phyloP scores from a whole-genome alignment of 345 rosid genomes.

The Turritis glabra region DNA sequence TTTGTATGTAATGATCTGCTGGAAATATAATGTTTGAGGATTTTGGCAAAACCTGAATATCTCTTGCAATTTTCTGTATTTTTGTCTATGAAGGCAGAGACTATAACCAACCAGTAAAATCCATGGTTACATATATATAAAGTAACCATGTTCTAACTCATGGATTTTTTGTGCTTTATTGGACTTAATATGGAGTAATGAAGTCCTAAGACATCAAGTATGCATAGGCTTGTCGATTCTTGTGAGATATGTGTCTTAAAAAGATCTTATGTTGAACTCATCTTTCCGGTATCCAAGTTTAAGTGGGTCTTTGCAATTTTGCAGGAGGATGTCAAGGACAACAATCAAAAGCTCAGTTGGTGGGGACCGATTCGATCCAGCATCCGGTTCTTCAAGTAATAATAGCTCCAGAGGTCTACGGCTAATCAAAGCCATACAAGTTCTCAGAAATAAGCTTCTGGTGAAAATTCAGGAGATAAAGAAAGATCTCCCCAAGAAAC shows the following conservation, averaged over 20 bases:
- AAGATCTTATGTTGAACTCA: not conserved
- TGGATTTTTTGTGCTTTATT: not conserved
- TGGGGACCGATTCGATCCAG: slow-evolving; percentile 58
- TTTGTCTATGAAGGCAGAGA: not conserved
- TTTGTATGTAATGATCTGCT: not conserved
- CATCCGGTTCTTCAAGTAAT: slow-evolving; percentile 44
- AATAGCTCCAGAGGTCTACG: slow-evolving; percentile 54
- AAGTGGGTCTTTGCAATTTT: slow-evolving; percentile 26
- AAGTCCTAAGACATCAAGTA: not conserved
- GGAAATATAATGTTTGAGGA: not conserved
- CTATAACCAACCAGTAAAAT: not conserved
- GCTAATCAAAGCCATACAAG: slow-evolving; percentile 58
- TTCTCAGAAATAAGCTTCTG: slow-evolving; percentile 53
- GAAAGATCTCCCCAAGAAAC: slow-evolving; percentile 69
- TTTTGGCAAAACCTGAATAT: not conserved
- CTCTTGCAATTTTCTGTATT: not conserved
- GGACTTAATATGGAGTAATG: slow-evolving; percentile 1
- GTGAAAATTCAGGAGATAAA: slow-evolving; percentile 57
- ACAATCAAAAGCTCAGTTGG: slow-evolving; percentile 49
- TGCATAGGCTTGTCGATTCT: not conserved
- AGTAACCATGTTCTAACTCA: not conserved
- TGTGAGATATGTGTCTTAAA: not conserved
- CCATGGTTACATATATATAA: not conserved
- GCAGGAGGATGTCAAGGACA: slow-evolving; percentile 62
- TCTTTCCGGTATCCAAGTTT: not conserved